phyloP scores from a whole-genome alignment of 495 filamentous ascomycete genomes.

The Penicillium alfredii region DNA sequence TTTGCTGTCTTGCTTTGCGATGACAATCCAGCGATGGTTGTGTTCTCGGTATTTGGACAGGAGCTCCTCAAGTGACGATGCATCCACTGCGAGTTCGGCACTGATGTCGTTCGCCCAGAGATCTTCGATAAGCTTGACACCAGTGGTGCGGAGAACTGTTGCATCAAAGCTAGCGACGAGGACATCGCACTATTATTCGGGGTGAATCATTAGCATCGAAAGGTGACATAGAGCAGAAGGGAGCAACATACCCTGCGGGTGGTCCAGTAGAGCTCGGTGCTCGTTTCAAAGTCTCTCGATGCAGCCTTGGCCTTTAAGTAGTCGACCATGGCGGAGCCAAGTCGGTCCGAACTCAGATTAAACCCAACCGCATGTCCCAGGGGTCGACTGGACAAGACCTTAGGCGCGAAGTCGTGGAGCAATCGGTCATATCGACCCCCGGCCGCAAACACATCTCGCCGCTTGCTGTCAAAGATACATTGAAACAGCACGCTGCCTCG shows the following conservation, averaged over 20 bases:
- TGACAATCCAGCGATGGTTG: constrained; percentile 78
- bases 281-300: constrained; percentile 55
- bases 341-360: constrained; percentile 81
- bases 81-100: constrained; percentile 80
- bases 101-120: constrained; percentile 81
- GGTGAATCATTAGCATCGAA: background rate
- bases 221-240: background rate
- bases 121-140: constrained; percentile 68
- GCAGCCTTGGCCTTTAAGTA: constrained; percentile 61
- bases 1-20: constrained; percentile 72
- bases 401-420: constrained; percentile 51
- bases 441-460: constrained; percentile 80
- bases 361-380: constrained; percentile 79
- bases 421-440: constrained; percentile 89
- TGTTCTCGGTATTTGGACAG: constrained; percentile 61
- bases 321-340: constrained; percentile 59
- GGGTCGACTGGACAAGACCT: constrained; percentile 31
- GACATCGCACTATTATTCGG: constrained; percentile 67
- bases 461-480: constrained; percentile 83
- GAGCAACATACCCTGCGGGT: constrained; percentile 53
- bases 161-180: constrained; percentile 83
- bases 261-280: constrained; percentile 50
- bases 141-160: constrained; percentile 62
- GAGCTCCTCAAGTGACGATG: constrained; percentile 68
- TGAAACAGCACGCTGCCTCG: constrained; percentile 82